Conservation (phyloP, 768 basidiomycete genomes). For the Pisolithus sp. region DNA sequence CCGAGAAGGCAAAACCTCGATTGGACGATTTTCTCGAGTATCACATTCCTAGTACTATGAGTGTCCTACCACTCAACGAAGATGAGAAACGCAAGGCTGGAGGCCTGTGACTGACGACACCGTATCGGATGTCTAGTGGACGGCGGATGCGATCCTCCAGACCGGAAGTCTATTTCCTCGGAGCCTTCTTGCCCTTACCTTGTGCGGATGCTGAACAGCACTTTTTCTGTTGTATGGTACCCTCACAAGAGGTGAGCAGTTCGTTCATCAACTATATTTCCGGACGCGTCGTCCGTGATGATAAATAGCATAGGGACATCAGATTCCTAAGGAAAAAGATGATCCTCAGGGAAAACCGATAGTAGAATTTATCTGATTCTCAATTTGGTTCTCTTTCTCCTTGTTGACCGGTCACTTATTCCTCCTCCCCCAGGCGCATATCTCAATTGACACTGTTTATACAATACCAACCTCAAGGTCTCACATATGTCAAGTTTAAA, state of each 20-base stretch:
- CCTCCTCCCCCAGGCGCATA: constrained; percentile 40
- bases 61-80: background rate
- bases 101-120: constrained; percentile 21
- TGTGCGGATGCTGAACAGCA: constrained; percentile 67
- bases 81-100: background rate
- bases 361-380: constrained; percentile 48
- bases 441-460: constrained; percentile 39
- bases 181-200: constrained; percentile 57
- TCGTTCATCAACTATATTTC: background rate
- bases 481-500: constrained; percentile 54
- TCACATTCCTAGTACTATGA: no score
- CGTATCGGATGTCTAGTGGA: constrained; percentile 52
- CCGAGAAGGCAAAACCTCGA: constrained; percentile 37
- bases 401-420: background rate
- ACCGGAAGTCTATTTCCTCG: constrained; percentile 74
- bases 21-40: constrained; percentile 20
- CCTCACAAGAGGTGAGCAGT: constrained; percentile 63
- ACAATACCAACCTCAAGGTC: constrained; percentile 48
- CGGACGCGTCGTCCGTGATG: constrained; percentile 25
- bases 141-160: constrained; percentile 22
- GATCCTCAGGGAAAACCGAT: constrained; percentile 48
- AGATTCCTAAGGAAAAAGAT: constrained; percentile 39
- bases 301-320: constrained; percentile 44
- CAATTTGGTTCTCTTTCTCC: constrained; percentile 15
- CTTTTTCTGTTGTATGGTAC: constrained; percentile 62